These are phyloP conservation scores for Russula earlei DNA, from an alignment of 768 basidiomycete genomes.

Conservation along the genomic window DNA sequence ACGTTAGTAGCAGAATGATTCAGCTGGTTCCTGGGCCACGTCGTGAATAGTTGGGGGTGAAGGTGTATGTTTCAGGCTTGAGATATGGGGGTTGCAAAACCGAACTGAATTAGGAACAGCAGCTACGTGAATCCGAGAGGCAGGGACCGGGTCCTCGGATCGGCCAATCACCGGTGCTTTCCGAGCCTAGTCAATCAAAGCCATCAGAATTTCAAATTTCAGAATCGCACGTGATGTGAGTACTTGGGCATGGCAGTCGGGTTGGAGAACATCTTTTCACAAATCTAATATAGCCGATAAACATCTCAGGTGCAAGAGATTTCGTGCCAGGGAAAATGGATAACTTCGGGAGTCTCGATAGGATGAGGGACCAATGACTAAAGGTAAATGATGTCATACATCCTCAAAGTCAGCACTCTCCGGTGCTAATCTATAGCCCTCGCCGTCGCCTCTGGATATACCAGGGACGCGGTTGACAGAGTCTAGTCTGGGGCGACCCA, in stretches of 20 bases:
- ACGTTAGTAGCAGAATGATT: background rate
- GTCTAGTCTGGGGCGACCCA: slow-evolving; percentile 34
- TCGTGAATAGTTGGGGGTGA: background rate
- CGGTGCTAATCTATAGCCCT: slow-evolving; percentile 37
- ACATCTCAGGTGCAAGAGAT: too few relatives aligned
- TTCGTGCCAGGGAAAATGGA: background rate
- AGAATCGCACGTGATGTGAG: too few relatives aligned
- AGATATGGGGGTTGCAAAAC: too few relatives aligned
- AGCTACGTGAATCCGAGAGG: background rate
- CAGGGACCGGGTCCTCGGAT: slow-evolving; percentile 18
- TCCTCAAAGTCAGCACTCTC: background rate
- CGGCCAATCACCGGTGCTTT: slow-evolving; percentile 33
- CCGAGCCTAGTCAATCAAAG: slow-evolving; percentile 28
- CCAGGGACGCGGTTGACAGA: slow-evolving; percentile 27
- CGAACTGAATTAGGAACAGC: too few relatives aligned
- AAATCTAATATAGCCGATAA: too few relatives aligned
- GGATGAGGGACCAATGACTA: background rate
- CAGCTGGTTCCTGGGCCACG: background rate
- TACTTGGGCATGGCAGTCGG: too few relatives aligned
- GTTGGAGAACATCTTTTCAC: too few relatives aligned
- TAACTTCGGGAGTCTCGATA: background rate
- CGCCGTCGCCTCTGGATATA: slow-evolving; percentile 23
- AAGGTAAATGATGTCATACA: background rate
- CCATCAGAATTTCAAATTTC: too few relatives aligned
- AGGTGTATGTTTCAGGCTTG: too few relatives aligned